A percentile compares a stretch with the other conserved stretches of the same genome.
Conservation (phyloP, 345 rosid genomes). For the Eucalyptus sp. region DNA sequence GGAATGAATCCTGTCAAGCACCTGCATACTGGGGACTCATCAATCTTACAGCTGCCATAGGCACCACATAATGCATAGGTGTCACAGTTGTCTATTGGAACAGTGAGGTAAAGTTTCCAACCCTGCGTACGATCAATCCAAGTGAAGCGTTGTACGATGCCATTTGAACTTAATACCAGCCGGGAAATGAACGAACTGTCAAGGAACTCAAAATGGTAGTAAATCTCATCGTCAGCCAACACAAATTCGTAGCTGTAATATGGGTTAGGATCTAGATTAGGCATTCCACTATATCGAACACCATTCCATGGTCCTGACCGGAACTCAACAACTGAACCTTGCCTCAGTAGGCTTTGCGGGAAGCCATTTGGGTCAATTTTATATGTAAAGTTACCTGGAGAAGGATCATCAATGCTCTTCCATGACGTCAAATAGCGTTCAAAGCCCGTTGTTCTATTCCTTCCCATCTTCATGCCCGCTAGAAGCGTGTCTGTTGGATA, state of each 20-base stretch:
- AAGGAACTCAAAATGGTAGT: constrained; percentile 7
- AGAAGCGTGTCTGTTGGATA: constrained; percentile 25
- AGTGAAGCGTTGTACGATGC: constrained; percentile 10
- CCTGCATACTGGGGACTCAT: constrained; percentile 15
- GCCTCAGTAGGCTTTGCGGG: constrained; percentile 17
- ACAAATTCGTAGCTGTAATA: constrained; percentile 3
- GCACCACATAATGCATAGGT: constrained; percentile 22
- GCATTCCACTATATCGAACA: constrained; percentile 18
- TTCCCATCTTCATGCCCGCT: constrained; percentile 41
- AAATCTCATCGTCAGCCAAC: constrained; percentile 14
- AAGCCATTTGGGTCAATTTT: constrained; percentile 13
- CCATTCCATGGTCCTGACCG: constrained; percentile 49
- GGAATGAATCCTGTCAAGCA: constrained; percentile 41
- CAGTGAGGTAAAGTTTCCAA: constrained; percentile 17
- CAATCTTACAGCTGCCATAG: constrained; percentile 19
- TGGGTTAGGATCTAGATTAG: constrained; percentile 4
- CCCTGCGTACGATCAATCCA: constrained; percentile 15
- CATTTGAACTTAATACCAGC: constrained; percentile 7
- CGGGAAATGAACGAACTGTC: constrained; percentile 8
- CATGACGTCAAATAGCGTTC: constrained; percentile 25
- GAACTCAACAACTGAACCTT: not conserved
- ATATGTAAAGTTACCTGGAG: constrained; percentile 8
- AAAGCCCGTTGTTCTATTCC: constrained; percentile 10
- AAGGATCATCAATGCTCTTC: constrained; percentile 34
- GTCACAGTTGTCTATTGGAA: constrained; percentile 33